Evolutionary conservation across 805 yeast species (phyloP), one percentile per base, ranked within the genome.

Genomic region (Metschnikowia shivogae): DNA sequence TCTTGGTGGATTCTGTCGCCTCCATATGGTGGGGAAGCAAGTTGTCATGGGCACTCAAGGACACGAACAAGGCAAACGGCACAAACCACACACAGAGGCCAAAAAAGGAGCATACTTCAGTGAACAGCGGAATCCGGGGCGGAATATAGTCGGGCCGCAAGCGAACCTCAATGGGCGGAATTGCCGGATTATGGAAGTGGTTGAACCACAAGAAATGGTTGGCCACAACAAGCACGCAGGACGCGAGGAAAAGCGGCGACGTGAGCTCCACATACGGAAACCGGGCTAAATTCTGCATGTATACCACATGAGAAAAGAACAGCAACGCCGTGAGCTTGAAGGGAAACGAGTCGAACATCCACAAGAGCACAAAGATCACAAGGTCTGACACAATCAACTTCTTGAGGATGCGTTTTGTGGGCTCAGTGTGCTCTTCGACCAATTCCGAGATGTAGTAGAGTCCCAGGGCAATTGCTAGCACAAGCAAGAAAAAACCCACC

Each of bases 31-130:
- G 73, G 7, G 99, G 99, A 36, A 93, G 73, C 14, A 86, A 81
- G 58, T 87, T 85, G 59, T 93, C 99, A 50, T 88, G 86, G 1
- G 97, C 97, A 60, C 95, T 86, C 47, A 93, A 72, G 27, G 96
- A 84, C 13, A 93, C 92, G 64, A 93, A 92, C 46, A 93, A 72
- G 4, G 96, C 83, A 63, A 93, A 89, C 29, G 99, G 99, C 26
- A 93, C 78, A 47, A 92, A 75, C 99, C 99, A 93, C 14, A 93
- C 82, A 56, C 93, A 83, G 34, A 93, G 67, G 1, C 97, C 99
- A 61, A 93, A 90, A 63, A 93, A 93, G 3, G 97, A 85, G n/a
- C 97, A 87, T 4, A 93, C 87, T 61, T 93, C 96, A 1, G 89
- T 73, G 59, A 92, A 92, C 10, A 85, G 74, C 1, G 96, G 95